Conservation (phyloP, 1,284 basidiomycete genomes). For the Moesziomyces antarcticus region DNA sequence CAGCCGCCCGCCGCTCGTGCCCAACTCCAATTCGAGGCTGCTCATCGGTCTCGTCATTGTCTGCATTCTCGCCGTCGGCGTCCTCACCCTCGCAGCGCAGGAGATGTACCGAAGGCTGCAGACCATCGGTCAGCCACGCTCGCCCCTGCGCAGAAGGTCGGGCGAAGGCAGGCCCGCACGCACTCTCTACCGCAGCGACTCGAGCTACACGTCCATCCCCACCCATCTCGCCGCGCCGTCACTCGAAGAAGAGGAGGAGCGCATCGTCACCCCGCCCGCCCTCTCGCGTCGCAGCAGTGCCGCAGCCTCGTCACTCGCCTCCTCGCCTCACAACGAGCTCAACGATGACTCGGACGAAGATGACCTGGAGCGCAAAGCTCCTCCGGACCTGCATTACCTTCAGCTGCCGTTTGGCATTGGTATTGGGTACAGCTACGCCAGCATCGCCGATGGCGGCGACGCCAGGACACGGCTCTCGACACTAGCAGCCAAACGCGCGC, state of each 20-base stretch:
- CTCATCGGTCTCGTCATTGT: constrained; percentile 41
- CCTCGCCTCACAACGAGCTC: constrained; percentile 18
- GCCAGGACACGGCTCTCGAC: constrained; percentile 19
- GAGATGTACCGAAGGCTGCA: constrained; percentile 25
- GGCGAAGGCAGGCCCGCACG: constrained; percentile 23
- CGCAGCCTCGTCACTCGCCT: constrained; percentile 16
- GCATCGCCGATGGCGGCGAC: constrained; percentile 29
- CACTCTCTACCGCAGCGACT: constrained; percentile 21
- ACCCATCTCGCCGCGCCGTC: constrained; percentile 13
- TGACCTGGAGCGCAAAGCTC: constrained; percentile 17
- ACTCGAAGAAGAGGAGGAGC: constrained; percentile 45
- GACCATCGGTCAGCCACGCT: constrained; percentile 20
- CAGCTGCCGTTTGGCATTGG: constrained; percentile 46
- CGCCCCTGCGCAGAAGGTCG: constrained; percentile 33
- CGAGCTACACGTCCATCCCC: constrained; percentile 17
- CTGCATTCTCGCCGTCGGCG: constrained; percentile 41
- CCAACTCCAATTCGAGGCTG: constrained; percentile 45
- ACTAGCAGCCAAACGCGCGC: constrained; percentile 18
- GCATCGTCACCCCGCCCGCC: constrained; percentile 41
- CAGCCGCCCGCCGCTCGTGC: constrained; percentile 42
- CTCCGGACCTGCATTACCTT: constrained; percentile 37
- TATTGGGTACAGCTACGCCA: constrained; percentile 45
- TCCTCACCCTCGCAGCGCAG: constrained; percentile 34
- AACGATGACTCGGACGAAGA: constrained; percentile 33
- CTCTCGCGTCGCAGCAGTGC: constrained; percentile 41